Conservation (phyloP, 2,329 filamentous ascomycete species). For the Aspergillus sp. region DNA sequence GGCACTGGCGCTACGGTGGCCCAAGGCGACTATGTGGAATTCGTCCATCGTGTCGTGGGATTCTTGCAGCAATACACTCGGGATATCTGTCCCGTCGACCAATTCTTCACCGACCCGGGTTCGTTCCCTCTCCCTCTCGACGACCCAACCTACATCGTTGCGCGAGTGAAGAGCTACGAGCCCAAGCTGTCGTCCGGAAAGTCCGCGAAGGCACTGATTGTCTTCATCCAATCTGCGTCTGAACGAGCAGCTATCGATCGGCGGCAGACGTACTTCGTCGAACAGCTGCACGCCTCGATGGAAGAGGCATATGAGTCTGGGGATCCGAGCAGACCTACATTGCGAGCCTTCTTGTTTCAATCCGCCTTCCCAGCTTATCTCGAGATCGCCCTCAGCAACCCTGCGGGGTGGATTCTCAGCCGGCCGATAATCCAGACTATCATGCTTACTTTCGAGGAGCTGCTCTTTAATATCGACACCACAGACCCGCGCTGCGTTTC, state of each 20-base stretch:
- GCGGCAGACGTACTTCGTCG: conserved; percentile 56
- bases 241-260: conserved; percentile 58
- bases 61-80: conserved; percentile 61
- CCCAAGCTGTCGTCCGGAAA: conserved; percentile 51
- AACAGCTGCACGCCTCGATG: conserved; percentile 54
- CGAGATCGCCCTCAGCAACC: conserved; percentile 45
- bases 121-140: conserved; percentile 59
- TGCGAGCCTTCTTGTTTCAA: conserved; percentile 53
- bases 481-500: conserved; percentile 38
- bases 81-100: conserved; percentile 54
- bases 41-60: conserved; percentile 60
- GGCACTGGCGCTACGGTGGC: conserved; percentile 31
- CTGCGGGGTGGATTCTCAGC: conserved; percentile 52
- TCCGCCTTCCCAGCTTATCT: conserved; percentile 59
- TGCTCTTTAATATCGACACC: conserved; percentile 48
- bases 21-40: conserved; percentile 58
- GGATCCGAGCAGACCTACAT: conserved; percentile 38
- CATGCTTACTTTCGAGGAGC: conserved; percentile 39
- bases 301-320: conserved; percentile 44
- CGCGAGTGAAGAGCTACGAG: conserved; percentile 59
- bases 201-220: conserved; percentile 53
- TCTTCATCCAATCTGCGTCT: conserved; percentile 60
- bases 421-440: conserved; percentile 53
- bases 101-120: conserved; percentile 60
- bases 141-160: conserved; percentile 64